Base-by-base conservation (phyloP, 2,329 filamentous ascomycete genomes). In the Macrophomina pseudophaseolina region DNA sequence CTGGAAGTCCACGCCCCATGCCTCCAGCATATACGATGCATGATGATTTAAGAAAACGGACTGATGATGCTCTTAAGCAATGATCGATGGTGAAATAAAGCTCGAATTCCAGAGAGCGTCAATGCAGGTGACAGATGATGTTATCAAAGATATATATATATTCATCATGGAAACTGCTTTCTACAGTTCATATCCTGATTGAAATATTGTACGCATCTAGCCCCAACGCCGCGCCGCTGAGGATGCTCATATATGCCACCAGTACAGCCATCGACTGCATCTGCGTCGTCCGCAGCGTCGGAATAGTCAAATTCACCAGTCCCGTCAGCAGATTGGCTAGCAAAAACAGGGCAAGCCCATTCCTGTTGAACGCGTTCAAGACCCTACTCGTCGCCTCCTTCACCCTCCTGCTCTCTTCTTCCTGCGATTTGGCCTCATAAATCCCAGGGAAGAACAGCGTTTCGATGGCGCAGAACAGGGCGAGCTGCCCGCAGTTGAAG, bases 291-390 rank as follows among this genome's bases (percentile, higher is more conserved):
- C 94, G 86, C 70, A 98, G 80, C 2, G 95, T 99, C 46, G 90
- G 89, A 65, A 98, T 79, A 4, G 89, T 91, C 84, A 99, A 83
- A 76, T 99, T 99, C 64, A 98, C 90, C 16, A 93, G 75, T 0
- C 95, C 95, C 0, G 95, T 99, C 69, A 97, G 79, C 54, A 99
- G 79, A 75, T 99, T 99, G 2, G 95, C 94, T 44, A 94, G 74
- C 67, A 99, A 79, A 75, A 99, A 99, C 0, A 98, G 79, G 0
- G 87, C 88, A 54, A 99, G 82, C 0, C 95, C 94, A 72, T 97
- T 97, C 64, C 91, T 86, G 76, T 99, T 99, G 75, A 91, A 96
- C 0, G 93, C 91, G 53, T 88, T 84, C 69, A 98, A 81, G n/a
- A 98, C 85, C 44, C 83, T 86, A 75, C 93, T 97, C 3, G 93